These are phyloP conservation scores for Keithomyces neogunnii DNA, from an alignment of 2,329 filamentous ascomycete species.

Conservation along the genomic window DNA sequence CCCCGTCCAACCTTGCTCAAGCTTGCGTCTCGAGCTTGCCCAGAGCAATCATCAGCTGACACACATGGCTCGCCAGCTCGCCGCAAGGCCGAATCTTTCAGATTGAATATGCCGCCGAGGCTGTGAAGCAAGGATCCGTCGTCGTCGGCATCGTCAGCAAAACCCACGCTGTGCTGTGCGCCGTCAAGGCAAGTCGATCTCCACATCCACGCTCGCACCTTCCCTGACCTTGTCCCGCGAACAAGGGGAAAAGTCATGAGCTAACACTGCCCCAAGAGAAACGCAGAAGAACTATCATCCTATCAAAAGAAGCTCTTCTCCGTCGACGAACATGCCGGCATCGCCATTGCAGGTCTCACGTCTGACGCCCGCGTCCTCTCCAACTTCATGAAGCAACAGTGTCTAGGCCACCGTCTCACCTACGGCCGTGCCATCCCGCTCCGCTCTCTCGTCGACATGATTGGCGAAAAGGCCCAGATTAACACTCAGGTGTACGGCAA, in stretches of 20 bases:
- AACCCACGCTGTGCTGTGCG: constrained; percentile 91
- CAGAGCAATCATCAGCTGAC: constrained; percentile 14
- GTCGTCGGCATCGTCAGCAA: constrained; percentile 97
- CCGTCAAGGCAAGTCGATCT: constrained; percentile 67
- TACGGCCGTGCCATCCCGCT: constrained; percentile 92
- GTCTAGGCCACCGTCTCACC: constrained; percentile 87
- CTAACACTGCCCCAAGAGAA: constrained; percentile 53
- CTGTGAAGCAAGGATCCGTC: constrained; percentile 97
- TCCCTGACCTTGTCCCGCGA: background rate
- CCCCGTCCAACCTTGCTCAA: background rate
- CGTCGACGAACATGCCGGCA: constrained; percentile 89
- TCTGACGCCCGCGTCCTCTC: constrained; percentile 97
- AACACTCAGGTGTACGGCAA: constrained; percentile 98
- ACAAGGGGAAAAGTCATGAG: background rate
- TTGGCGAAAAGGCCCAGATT: constrained; percentile 91
- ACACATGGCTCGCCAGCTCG: constrained; percentile 54
- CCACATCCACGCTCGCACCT: background rate
- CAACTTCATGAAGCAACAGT: constrained; percentile 99
- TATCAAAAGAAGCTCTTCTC: constrained; percentile 99
- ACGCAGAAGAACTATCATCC: constrained; percentile 97
- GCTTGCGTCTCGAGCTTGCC: background rate
- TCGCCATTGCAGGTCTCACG: constrained; percentile 92
- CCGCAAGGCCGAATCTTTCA: constrained; percentile 99
- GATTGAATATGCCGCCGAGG: constrained; percentile 97
- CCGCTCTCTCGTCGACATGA: constrained; percentile 80